Evolutionary conservation across 1,139 yeast species (phyloP).

Genomic region (Lodderomyces oxycetoniae): DNA sequence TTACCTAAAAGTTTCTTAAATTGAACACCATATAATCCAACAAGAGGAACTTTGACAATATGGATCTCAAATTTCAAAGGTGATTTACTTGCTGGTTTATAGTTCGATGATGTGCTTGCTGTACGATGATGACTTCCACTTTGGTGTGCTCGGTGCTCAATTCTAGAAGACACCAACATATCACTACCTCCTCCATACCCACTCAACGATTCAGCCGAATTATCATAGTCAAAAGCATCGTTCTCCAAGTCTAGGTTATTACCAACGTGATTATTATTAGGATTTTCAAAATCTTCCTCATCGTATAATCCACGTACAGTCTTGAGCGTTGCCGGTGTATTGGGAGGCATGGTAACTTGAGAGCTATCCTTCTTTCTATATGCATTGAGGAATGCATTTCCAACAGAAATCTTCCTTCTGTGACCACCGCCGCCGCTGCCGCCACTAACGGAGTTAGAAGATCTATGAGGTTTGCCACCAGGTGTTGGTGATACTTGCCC

Average conservation of each 20-base stretch:
- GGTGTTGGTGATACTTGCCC: slow-evolving; percentile 12
- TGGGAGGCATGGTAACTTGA: slow-evolving; percentile 42
- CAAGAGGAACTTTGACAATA: slow-evolving; percentile 87
- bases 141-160: slow-evolving; percentile 45
- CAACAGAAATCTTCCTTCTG: slow-evolving; percentile 61
- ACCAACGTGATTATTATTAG: background rate
- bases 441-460: slow-evolving; percentile 20
- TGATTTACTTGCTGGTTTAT: slow-evolving; percentile 18
- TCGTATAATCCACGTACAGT: slow-evolving; percentile 38
- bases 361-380: slow-evolving; percentile 47
- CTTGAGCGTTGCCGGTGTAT: slow-evolving; percentile 49
- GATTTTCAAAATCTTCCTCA: slow-evolving; percentile 19
- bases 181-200: slow-evolving; percentile 59
- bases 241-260: slow-evolving; percentile 16
- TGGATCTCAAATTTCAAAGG: slow-evolving; percentile 89
- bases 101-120: slow-evolving; percentile 16
- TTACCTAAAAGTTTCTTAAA: slow-evolving; percentile 91
- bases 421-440: slow-evolving; percentile 31
- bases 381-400: slow-evolving; percentile 46
- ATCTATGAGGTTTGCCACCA: slow-evolving; percentile 17
- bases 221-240: slow-evolving; percentile 36
- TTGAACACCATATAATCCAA: slow-evolving; percentile 89
- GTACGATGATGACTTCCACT: slow-evolving; percentile 24
- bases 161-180: slow-evolving; percentile 57
- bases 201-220: slow-evolving; percentile 61